Base-by-base conservation (phyloP, 768 basidiomycete genomes). In the Tulasnella calospora region DNA sequence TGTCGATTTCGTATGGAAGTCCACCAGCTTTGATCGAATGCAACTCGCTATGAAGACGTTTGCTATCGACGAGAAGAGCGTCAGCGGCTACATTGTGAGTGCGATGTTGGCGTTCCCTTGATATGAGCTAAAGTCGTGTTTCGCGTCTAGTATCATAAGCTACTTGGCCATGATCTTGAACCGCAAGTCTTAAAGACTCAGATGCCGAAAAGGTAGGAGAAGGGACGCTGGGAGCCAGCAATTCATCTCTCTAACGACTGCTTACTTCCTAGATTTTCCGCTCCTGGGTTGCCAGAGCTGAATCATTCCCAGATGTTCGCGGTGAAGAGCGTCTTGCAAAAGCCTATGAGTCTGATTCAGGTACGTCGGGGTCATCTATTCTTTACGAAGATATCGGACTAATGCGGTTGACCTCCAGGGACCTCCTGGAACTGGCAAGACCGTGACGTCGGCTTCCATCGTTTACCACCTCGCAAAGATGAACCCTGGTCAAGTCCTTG, bases 241-340 rank as follows among this genome's bases (percentile, higher is more conserved):
- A 78, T 61, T n/a, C 46, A 40, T 51, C 35, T 71, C 4, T 30
- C 27, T 15, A 38, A 23, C 38, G 74, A 33, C 71, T 71, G 41
- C 73, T 36, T 44, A 27, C 76, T 33, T 8, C 7, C 13, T 55
- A 85, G 87, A 73, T 98, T 99, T 84, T 99, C 97, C 2, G 98
- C 98, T 0, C 97, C 96, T 13, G 95, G 95, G 36, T 90, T 99
- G 51, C 98, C 98, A 4, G 98, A 99, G 83, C 91, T 99, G 83
- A 99, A 99, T 83, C 97, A 98, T 83, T 99, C 97, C 30, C 98
- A 99, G 84, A 98, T 99, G 95, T 97, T 95, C 85, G 98, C 98
- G 2, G 98, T 99, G 83, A 99, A 99, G 87, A 96, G 95, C 81
- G 97, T 99, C 9, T 87, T 99, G 17, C 98, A 99, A 85, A 99